Evolutionary conservation across 441 rosid genomes (phyloP), one percentile per base, ranked within the genome.

Genomic region (Theobroma grandiflorum): DNA sequence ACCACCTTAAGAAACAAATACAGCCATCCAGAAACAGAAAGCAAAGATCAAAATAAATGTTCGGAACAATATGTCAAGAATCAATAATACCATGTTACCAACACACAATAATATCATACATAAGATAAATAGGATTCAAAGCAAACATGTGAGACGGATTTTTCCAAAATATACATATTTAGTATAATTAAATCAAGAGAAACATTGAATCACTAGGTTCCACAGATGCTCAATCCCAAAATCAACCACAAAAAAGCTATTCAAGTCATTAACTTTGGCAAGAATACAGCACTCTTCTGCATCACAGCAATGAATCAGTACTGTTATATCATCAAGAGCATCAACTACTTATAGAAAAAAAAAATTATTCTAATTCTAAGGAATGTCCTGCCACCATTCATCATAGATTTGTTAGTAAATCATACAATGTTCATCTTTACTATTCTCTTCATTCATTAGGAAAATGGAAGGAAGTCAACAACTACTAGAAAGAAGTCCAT

Each of bases 241-340:
- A 55, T 26, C 33, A 74, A 37, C 5, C 4, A 15, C 1, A 52
- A 52, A 73, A 42, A 22, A 71, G 4, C n/a, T 3, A n/a, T 43
- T 38, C 40, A 20, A 66, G n/a, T 40, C 8, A 66, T 77, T 77
- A 20, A 15, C 20, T 77, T 65, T 77, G 52, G 40, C 74, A 77
- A 77, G 62, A 77, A 49, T 38, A 38, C 8, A 52, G 11, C 33
- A n/a, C 14, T 53, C 9, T 16, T 33, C 15, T 3, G 1, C 42
- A 18, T 42, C 3, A 18, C 8, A 53, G 2, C 63, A 53, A 18
- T 18, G 43, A 38, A 72, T 35, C 9, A 37, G 49, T 31, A 72
- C 69, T 10, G 15, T 10, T 10, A 72, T 38, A 58, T 45, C 31
- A 37, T 55, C 63, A 72, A 8, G 45, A 15, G 18, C 2, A 37